phyloP scores from a whole-genome alignment of 129 eudicot genomes.

The Helianthus annuus region HanXRQr2.0-SUNRISE NC_035437.2:97491990-97492489 shows the following conservation, averaged over 20 bases:
- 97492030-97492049: slow-evolving; percentile 95
- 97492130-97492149: too few species aligned
- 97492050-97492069: slow-evolving; percentile 58
- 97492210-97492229: too few species aligned
- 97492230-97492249: too few species aligned
- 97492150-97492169: too few species aligned
- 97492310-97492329: slow-evolving; percentile 6
- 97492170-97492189: too few species aligned
- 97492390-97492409: slow-evolving; percentile 63
- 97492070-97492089: slow-evolving; percentile 47
- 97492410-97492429: slow-evolving; percentile 49
- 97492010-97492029: slow-evolving; percentile 94
- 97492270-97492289: too few species aligned
- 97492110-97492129: too few species aligned
- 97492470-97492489: too few species aligned
- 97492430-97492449: neutral
- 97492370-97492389: slow-evolving; percentile 59
- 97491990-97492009: slow-evolving; percentile 55
- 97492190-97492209: too few species aligned
- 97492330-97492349: slow-evolving; percentile 72
- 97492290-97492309: neutral
- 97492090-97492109: slow-evolving; percentile 51
- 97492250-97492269: too few species aligned
- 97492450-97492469: neutral
- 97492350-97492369: slow-evolving; percentile 52